These are phyloP conservation scores for Botrytis cinerea DNA, from an alignment of 2,329 filamentous ascomycete species.

Conservation along the genomic window DNA sequence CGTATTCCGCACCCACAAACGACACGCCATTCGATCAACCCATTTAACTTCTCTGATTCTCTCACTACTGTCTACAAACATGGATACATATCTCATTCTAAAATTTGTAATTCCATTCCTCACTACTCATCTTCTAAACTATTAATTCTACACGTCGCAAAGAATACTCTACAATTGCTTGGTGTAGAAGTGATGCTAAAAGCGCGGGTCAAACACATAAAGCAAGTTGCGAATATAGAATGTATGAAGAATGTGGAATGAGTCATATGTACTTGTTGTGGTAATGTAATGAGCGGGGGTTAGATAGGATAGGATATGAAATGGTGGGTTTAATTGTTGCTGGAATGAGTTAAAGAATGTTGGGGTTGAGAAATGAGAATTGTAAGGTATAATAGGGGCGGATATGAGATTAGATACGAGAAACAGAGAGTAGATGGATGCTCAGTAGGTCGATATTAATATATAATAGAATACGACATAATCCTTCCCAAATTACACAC, in stretches of 20 bases:
- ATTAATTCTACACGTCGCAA: neutral
- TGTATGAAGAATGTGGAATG: neutral
- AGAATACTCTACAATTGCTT: rapidly evolving
- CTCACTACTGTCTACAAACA: neutral
- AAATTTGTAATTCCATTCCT: neutral
- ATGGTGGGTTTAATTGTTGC: neutral
- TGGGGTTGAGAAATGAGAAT: neutral
- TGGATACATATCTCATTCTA: neutral
- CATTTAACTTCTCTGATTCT: rapidly evolving
- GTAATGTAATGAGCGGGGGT: too few relatives aligned
- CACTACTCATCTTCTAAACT: neutral
- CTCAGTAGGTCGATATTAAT: neutral
- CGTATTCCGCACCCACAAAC: neutral
- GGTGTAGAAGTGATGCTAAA: neutral
- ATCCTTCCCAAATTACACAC: neutral
- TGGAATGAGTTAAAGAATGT: neutral
- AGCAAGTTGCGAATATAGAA: neutral
- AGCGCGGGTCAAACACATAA: neutral
- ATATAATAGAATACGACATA: neutral
- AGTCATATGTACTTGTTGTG: neutral
- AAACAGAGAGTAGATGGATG: neutral
- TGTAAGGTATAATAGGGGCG: neutral
- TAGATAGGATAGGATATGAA: too few relatives aligned
- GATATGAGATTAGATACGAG: neutral
- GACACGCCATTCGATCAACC: neutral